Conservation (phyloP, 148 eudicot species). For the Gaultheria prostrata region DNA sequence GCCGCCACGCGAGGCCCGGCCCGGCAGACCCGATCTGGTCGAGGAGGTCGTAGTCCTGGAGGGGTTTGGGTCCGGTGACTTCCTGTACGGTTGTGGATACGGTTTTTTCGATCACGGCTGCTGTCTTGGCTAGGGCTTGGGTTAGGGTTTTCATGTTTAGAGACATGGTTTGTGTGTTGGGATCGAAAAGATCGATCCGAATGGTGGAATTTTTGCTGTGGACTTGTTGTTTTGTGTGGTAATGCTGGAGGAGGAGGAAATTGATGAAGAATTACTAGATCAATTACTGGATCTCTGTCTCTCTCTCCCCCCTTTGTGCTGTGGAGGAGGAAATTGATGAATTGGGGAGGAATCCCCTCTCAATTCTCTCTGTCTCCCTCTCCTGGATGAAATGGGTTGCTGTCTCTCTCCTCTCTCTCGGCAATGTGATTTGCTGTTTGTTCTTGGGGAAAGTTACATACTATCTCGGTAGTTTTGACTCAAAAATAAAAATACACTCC, state of each 20-base stretch:
- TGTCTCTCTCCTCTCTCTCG: not conserved
- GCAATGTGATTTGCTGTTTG: not conserved
- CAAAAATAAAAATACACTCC: too few relatives aligned
- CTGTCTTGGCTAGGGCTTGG: slow-evolving; percentile 94
- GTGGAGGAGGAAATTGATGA: not conserved
- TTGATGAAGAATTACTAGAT: not conserved
- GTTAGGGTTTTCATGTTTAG: slow-evolving; percentile 85
- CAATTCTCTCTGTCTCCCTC: not conserved
- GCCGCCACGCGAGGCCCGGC: slow-evolving; percentile 82
- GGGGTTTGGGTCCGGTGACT: slow-evolving; percentile 85
- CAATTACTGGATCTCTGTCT: too few relatives aligned
- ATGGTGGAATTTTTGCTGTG: not conserved
- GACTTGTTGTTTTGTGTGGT: not conserved
- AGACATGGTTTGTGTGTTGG: slow-evolving; percentile 45
- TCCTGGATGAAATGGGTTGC: not conserved
- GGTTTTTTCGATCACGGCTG: slow-evolving; percentile 87
- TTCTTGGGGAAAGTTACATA: not conserved
- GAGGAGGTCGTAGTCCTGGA: slow-evolving; percentile 76
- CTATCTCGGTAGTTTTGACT: not conserved
- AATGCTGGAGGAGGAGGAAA: not conserved
- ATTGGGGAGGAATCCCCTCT: not conserved
- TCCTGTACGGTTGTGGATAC: slow-evolving; percentile 91
- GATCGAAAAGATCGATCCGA: not conserved
- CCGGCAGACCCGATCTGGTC: slow-evolving; percentile 97
- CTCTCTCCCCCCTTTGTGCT: too few relatives aligned